phyloP scores from a whole-genome alignment of 208 protist genomes.

The Histomonas meleagridis region DNA sequence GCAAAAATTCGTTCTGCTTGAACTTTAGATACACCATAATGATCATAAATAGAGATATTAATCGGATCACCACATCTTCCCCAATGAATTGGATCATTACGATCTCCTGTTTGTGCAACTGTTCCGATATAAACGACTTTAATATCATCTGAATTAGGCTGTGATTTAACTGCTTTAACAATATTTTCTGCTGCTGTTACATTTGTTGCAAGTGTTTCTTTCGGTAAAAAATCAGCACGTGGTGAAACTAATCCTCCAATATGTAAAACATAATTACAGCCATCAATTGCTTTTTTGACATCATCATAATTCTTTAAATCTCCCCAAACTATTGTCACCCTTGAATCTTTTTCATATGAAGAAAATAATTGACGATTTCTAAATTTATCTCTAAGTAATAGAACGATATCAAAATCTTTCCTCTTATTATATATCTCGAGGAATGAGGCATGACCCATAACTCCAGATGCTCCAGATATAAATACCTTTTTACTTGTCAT shows the following conservation, averaged over 20 bases:
- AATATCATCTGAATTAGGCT: neutral
- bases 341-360: neutral
- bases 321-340: neutral
- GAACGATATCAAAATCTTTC: too few relatives aligned
- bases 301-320: neutral
- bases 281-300: neutral
- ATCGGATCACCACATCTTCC: slow-evolving; percentile 27
- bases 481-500: neutral
- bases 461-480: neutral
- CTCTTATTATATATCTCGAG: neutral
- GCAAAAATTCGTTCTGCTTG: neutral
- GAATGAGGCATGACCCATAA: neutral
- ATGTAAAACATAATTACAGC: neutral
- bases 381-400: neutral
- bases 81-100: slow-evolving; percentile 30
- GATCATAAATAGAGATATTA: neutral
- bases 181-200: neutral
- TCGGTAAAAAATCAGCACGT: neutral
- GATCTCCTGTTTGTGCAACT: neutral
- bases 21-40: slow-evolving; percentile 14
- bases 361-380: neutral
- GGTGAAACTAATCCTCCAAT: slow-evolving; percentile 23
- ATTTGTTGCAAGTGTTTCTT: neutral
- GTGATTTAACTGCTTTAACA: neutral
- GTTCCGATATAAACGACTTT: neutral